Evolutionary conservation across 2,329 filamentous ascomycete genomes (phyloP).

Genomic region (Clarireedia homoeocarpa): DNA sequence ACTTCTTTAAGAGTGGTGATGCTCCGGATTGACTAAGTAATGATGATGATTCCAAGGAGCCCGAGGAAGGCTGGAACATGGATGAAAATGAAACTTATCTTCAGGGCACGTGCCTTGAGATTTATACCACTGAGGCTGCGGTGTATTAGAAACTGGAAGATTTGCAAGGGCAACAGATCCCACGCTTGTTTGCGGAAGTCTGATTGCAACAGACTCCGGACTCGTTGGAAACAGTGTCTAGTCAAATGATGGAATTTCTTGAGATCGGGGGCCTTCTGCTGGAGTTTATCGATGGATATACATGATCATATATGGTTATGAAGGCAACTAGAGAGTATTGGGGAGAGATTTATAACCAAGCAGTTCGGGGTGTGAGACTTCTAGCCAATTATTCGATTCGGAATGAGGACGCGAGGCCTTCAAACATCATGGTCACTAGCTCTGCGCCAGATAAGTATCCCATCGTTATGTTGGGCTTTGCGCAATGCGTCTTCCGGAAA

Average conservation of each 20-base stretch:
- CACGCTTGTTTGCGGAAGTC: neutral
- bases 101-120: neutral
- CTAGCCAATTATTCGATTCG: neutral
- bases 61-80: neutral
- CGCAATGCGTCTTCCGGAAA: neutral
- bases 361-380: no score
- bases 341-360: neutral
- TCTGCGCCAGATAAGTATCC: neutral
- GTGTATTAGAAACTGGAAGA: neutral
- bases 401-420: neutral
- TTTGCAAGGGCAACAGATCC: neutral
- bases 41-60: neutral
- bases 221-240: no score
- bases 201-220: neutral
- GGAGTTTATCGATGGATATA: neutral
- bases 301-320: neutral
- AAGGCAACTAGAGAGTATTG: neutral
- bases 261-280: neutral
- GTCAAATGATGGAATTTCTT: neutral
- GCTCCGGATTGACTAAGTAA: neutral
- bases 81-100: neutral
- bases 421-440: neutral
- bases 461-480: neutral
- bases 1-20: neutral
- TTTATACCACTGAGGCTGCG: neutral